Conservation (phyloP, 2,329 filamentous ascomycete species). For the Fusarium poae region DNA sequence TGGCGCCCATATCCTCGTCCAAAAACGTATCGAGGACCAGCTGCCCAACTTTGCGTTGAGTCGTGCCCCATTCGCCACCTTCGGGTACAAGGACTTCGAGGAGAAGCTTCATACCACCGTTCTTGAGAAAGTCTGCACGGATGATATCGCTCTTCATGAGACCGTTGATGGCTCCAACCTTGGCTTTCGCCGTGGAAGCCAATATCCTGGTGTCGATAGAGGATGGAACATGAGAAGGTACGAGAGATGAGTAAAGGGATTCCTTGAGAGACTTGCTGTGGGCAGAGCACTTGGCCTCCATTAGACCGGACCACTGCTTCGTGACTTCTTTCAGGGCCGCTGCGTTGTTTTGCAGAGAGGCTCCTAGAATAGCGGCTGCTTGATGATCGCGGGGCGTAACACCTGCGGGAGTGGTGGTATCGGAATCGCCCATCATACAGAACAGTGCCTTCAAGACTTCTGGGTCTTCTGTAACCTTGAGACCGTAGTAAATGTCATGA, state of each 20-base stretch:
- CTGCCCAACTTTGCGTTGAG: conserved; percentile 67
- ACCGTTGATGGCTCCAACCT: conserved; percentile 66
- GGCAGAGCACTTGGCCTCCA: conserved; percentile 55
- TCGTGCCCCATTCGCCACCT: conserved; percentile 62
- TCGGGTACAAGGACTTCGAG: conserved; percentile 65
- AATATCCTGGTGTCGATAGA: conserved; percentile 43
- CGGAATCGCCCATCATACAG: conserved; percentile 62
- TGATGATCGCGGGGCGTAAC: conserved; percentile 60
- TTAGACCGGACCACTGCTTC: conserved; percentile 61
- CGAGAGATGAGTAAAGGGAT: conserved; percentile 58
- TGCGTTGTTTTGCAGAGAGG: conserved; percentile 74
- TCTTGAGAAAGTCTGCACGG: conserved; percentile 66
- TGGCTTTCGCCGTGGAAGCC: conserved; percentile 53
- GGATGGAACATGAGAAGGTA: conserved; percentile 48
- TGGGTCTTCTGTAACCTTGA: conserved; percentile 70
- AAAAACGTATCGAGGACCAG: conserved; percentile 75
- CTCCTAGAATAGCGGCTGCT: conserved; percentile 69
- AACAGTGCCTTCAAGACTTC: conserved; percentile 67
- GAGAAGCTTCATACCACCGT: conserved; percentile 66
- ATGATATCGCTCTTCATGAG: conserved; percentile 68
- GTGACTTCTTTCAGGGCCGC: conserved; percentile 67
- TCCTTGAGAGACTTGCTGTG: conserved; percentile 51
- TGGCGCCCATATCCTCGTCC: conserved; percentile 73
- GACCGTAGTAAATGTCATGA: conserved; percentile 78
- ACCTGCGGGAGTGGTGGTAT: conserved; percentile 45